Base-by-base conservation (phyloP, 352 stramenopile genomes). In the Pythium chondricola region DNA sequence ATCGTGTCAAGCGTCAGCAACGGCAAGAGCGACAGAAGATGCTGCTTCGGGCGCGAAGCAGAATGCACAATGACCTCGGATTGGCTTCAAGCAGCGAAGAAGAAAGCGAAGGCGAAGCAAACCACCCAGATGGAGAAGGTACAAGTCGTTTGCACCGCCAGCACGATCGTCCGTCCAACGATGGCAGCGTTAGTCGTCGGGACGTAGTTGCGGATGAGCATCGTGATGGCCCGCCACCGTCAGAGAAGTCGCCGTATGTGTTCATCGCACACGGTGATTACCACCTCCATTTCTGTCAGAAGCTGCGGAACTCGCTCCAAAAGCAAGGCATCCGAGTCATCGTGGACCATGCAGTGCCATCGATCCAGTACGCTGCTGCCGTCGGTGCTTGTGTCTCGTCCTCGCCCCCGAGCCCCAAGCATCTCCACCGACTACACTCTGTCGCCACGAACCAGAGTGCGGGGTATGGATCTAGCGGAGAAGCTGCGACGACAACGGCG, bases 241-340 rank as follows among this genome's bases (percentile, higher is more conserved):
- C 31, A 2, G 47, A 48, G 18, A 18, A 26, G 20, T 13, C 10
- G 3, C 36, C 70, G 18, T 88, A 80, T 42, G 71, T 93, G 18
- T 91, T 87, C 36, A 83, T 93, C 30, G 69, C 69, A 0, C 78
- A 91, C 33, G 80, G 77, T 14, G 80, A 91, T 58, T 88, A 69
- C 45, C 80, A 93, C 37, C 50, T 61, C 30, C 61, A 67, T 3
- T 91, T 93, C 50, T 88, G 74, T 20, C 47, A 70, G 46, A 64
- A 62, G 13, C 48, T 93, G 1, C 65, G 75, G n/a, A 73, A 68
- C n/a, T 51, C 74, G 24, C 46, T 90, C 3, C 51, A 64, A 6
- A 81, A 85, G 56, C 58, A 79, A 43, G 72, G 73, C n/a, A 61
- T 88, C 46, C 63, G 67, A 5, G 75, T 65, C 36, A 64, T 85